Percentiles rank a stretch among this genome's conserved stretches.
Evolutionary conservation across 2,329 filamentous ascomycete genomes (phyloP).

Genomic region (Cercospora beticola): DNA sequence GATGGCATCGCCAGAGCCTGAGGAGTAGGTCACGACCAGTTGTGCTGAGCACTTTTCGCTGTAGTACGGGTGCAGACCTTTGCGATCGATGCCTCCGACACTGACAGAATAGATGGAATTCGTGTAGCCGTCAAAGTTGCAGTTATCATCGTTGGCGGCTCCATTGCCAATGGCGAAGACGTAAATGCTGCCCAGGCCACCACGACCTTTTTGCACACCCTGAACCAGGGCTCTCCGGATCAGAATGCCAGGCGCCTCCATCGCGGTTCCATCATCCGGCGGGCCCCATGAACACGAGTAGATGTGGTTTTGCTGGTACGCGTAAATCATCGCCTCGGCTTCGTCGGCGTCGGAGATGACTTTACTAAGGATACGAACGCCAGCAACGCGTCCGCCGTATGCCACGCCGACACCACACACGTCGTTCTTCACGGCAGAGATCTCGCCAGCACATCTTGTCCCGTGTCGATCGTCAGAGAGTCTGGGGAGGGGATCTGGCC

Average conservation of each 20-base stretch:
- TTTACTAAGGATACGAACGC: constrained; percentile 88
- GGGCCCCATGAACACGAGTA: constrained; percentile 99
- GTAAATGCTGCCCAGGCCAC: constrained; percentile 82
- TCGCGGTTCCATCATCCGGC: constrained; percentile 85
- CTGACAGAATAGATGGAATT: constrained; percentile 99
- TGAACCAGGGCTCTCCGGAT: constrained; percentile 90
- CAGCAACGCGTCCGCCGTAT: constrained; percentile 85
- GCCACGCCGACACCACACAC: constrained; percentile 95
- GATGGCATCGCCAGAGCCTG: constrained; percentile 82
- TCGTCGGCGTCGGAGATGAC: constrained; percentile 90
- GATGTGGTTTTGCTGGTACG: constrained; percentile 86
- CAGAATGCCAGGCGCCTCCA: constrained; percentile 88
- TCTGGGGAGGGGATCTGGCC: constrained; percentile 74
- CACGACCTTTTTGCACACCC: constrained; percentile 82
- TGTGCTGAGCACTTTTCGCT: constrained; percentile 95
- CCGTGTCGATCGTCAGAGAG: constrained; percentile 85
- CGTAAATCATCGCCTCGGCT: constrained; percentile 88
- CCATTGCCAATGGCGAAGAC: constrained; percentile 98
- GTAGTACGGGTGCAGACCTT: constrained; percentile 89
- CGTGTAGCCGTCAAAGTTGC: constrained; percentile 98
- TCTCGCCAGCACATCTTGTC: constrained; percentile 91
- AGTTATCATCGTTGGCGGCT: constrained; percentile 83
- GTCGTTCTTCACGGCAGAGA: constrained; percentile 86
- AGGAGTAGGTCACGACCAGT: constrained; percentile 94
- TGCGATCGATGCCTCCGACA: constrained; percentile 85